Conservation (phyloP, 2,329 filamentous ascomycete species). For the Botrytis pseudocinerea region DNA sequence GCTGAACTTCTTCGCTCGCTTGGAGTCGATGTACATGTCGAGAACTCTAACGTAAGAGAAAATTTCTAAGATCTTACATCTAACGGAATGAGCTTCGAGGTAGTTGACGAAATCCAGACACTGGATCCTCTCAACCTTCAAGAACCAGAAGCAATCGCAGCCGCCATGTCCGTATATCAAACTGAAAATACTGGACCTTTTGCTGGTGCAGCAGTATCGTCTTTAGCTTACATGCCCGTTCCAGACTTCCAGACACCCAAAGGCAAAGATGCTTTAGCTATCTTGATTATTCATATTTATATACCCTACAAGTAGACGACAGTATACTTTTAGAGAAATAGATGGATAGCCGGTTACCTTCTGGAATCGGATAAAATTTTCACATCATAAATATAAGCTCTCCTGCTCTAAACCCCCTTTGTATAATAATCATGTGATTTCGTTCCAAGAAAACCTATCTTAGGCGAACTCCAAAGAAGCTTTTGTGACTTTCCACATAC, state of each 20-base stretch:
- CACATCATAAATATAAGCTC: background rate
- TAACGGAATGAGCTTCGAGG: slow-evolving; percentile 2
- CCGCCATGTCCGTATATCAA: background rate
- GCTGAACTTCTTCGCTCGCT: slow-evolving; percentile 27
- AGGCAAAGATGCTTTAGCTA: background rate
- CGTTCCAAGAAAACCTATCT: background rate
- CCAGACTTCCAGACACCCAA: background rate
- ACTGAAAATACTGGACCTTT: background rate
- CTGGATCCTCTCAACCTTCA: background rate
- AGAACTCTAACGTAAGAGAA: slow-evolving; percentile 32
- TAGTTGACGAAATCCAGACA: background rate
- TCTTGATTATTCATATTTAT: background rate
- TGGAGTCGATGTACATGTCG: slow-evolving; percentile 29
- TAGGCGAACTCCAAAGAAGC: background rate
- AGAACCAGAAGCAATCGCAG: background rate
- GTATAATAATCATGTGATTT: background rate
- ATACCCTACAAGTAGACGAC: background rate
- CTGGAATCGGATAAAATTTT: background rate
- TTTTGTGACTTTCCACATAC: background rate
- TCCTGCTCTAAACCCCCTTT: background rate
- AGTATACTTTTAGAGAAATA: background rate
- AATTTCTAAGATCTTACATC: slow-evolving; percentile 26
- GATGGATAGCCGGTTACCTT: background rate
- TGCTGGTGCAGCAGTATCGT: background rate
- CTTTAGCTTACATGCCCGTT: slow-evolving; percentile 5